Evolutionary conservation across 2,329 filamentous ascomycete genomes (phyloP).

Genomic region (Rutstroemia sp.): DNA sequence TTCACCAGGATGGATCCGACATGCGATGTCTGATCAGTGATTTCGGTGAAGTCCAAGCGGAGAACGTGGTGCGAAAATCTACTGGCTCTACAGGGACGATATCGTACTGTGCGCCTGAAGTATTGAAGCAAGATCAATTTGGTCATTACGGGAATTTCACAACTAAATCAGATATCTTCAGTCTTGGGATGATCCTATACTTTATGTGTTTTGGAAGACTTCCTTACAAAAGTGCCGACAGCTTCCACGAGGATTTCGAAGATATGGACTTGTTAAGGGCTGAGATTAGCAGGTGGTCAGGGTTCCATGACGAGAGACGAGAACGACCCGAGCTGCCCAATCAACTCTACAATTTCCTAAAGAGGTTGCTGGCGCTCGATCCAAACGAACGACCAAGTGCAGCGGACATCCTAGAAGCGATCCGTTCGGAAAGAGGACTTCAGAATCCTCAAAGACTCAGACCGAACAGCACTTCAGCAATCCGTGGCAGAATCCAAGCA

Average conservation of each 20-base stretch:
- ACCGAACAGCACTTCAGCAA: conserved; percentile 20
- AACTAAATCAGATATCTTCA: conserved; percentile 97
- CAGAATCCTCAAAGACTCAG: conserved; percentile 23
- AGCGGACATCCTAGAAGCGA: conserved; percentile 62
- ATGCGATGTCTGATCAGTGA: conserved; percentile 86
- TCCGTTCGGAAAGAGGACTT: conserved; percentile 27
- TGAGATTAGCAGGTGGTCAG: conserved; percentile 82
- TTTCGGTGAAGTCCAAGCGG: conserved; percentile 91
- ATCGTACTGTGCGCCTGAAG: conserved; percentile 95
- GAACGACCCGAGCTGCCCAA: conserved; percentile 76
- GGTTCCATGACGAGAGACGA: conserved; percentile 71
- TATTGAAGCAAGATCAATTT: conserved; percentile 59
- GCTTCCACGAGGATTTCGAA: conserved; percentile 83
- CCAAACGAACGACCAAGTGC: conserved; percentile 74
- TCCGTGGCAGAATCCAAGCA: conserved; percentile 25
- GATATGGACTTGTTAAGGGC: conserved; percentile 77
- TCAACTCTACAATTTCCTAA: conserved; percentile 78
- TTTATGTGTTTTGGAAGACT: conserved; percentile 93
- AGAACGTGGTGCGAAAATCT: conserved; percentile 73
- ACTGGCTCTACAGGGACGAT: conserved; percentile 94
- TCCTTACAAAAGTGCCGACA: conserved; percentile 78
- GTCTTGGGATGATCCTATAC: conserved; percentile 94
- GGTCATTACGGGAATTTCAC: conserved; percentile 89
- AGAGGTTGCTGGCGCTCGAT: conserved; percentile 69
- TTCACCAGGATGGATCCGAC: conserved; percentile 66